These are phyloP conservation scores for Cicer arietinum DNA, from an alignment of 306 rosid species.

Conservation along the genomic window DNA sequence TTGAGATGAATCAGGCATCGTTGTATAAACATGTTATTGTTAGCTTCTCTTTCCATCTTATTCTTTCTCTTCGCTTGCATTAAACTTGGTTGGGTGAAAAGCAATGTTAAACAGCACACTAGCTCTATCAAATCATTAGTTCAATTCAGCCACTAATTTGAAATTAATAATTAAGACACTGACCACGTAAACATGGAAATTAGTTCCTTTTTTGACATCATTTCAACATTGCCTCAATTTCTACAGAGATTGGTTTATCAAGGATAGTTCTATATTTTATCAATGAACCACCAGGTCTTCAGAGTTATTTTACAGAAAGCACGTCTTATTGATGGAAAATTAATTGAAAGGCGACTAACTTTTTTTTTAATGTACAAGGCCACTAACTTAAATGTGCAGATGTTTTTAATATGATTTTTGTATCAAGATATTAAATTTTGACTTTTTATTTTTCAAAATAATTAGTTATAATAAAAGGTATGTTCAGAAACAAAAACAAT, in stretches of 20 bases:
- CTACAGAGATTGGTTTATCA: neutral
- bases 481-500: no score
- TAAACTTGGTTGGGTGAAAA: neutral
- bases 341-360: neutral
- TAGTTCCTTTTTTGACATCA: neutral
- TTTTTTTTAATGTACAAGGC: no score
- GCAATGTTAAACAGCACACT: neutral
- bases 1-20: neutral
- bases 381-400: no score
- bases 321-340: neutral
- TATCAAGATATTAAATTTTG: no score
- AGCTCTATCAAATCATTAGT: neutral
- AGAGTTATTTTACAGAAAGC: neutral
- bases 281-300: slow-evolving; percentile 1
- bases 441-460: no score
- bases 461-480: no score
- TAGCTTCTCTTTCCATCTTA: neutral
- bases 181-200: neutral
- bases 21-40: neutral
- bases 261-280: neutral
- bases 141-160: neutral
- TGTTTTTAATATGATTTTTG: no score
- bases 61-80: neutral
- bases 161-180: neutral
- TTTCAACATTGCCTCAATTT: neutral